These are phyloP conservation scores for Achlya hypogyna DNA, from an alignment of 352 stramenopile genomes.

Conservation along the genomic window DNA sequence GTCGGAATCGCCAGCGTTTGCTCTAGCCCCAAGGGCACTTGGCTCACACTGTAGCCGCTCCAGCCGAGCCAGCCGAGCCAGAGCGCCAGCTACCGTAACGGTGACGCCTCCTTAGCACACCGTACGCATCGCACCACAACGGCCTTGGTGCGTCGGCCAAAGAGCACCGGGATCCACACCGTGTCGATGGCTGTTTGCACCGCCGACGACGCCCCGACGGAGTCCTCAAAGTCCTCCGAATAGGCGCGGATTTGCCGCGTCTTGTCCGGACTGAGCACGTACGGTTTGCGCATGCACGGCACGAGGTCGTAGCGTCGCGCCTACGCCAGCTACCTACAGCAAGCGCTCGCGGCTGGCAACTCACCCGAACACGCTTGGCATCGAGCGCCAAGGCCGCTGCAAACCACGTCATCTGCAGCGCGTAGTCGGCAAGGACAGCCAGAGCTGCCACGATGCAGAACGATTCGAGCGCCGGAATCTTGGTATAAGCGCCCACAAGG, in stretches of 20 bases:
- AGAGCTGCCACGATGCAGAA: slow-evolving; percentile 82
- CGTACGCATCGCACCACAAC: slow-evolving; percentile 39
- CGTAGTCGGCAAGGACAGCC: slow-evolving; percentile 68
- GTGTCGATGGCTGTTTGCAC: slow-evolving; percentile 61
- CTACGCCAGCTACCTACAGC: not conserved
- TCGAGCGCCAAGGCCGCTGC: slow-evolving; percentile 71
- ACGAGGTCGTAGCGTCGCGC: slow-evolving; percentile 61
- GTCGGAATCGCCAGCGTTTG: slow-evolving; percentile 81
- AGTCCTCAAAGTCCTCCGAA: slow-evolving; percentile 10
- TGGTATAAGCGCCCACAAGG: slow-evolving; percentile 63
- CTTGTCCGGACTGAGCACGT: slow-evolving; percentile 34
- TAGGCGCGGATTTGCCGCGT: slow-evolving; percentile 24
- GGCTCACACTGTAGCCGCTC: slow-evolving; percentile 42
- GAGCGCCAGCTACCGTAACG: slow-evolving; percentile 11
- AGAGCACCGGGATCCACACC: slow-evolving; percentile 52
- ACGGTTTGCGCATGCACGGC: slow-evolving; percentile 47
- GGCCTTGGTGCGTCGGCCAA: slow-evolving; percentile 47
- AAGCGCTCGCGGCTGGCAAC: not conserved
- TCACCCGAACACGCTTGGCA: slow-evolving; percentile 39
- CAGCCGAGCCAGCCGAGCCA: slow-evolving; percentile 21
- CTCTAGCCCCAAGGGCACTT: slow-evolving; percentile 79
- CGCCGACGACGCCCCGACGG: not conserved
- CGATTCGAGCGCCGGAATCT: slow-evolving; percentile 80
- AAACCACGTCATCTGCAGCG: slow-evolving; percentile 85
- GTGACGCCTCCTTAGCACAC: slow-evolving; percentile 25